phyloP scores from a whole-genome alignment of 1,284 basidiomycete species.

The Fomitopsis palustris region DNA sequence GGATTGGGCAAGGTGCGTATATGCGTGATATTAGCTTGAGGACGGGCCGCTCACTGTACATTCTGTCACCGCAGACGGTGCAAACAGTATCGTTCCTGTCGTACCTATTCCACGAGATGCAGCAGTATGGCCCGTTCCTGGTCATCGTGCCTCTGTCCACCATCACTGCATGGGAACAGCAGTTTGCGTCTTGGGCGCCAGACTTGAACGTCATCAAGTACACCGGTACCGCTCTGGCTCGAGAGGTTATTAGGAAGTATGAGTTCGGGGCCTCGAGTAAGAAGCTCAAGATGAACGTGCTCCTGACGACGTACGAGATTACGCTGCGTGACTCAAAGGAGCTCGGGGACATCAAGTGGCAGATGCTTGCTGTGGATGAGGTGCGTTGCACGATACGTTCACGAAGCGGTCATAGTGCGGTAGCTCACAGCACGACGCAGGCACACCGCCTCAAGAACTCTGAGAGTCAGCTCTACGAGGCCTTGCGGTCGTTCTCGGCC shows the following conservation, averaged over 20 bases:
- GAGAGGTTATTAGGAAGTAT: constrained; percentile 89
- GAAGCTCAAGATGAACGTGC: constrained; percentile 95
- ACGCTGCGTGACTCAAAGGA: constrained; percentile 90
- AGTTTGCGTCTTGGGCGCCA: constrained; percentile 95
- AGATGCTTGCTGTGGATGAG: constrained; percentile 94
- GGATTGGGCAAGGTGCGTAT: constrained; percentile 86
- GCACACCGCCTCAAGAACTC: constrained; percentile 98
- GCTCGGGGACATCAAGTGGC: constrained; percentile 95
- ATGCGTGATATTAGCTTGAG: neutral
- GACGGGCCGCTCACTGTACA: neutral
- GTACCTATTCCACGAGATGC: constrained; percentile 90
- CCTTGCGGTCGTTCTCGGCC: constrained; percentile 84
- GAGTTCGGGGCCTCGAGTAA: constrained; percentile 88
- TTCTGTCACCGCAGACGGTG: constrained; percentile 60
- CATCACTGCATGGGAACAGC: constrained; percentile 96
- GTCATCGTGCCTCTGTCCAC: constrained; percentile 98
- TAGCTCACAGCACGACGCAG: constrained; percentile 32
- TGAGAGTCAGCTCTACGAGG: constrained; percentile 96
- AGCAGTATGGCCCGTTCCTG: constrained; percentile 96
- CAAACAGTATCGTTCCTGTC: constrained; percentile 96
- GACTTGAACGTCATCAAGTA: constrained; percentile 97
- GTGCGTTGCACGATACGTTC: constrained; percentile 33
- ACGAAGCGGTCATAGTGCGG: neutral
- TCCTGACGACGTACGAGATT: constrained; percentile 97
- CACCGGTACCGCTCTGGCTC: constrained; percentile 86